Evolutionary conservation across 2,329 filamentous ascomycete species (phyloP).

Genomic region (Venturia nashicola): DNA sequence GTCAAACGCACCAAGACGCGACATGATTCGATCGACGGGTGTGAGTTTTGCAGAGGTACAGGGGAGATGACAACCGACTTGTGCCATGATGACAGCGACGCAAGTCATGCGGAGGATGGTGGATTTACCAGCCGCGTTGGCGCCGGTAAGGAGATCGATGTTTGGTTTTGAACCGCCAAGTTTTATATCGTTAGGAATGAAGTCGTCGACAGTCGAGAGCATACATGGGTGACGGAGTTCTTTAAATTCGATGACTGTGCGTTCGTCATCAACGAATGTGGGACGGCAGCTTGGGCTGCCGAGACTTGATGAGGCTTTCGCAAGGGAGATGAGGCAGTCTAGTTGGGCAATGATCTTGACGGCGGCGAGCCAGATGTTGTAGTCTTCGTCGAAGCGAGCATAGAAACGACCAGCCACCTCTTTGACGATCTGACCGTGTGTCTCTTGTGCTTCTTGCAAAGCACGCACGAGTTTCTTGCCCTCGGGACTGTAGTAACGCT

Average conservation of each 20-base stretch:
- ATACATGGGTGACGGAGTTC: conserved; percentile 95
- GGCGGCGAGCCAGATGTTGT: conserved; percentile 75
- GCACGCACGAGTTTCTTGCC: conserved; percentile 71
- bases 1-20: conserved; percentile 90
- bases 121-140: conserved; percentile 95
- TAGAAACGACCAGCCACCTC: conserved; percentile 78
- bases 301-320: conserved; percentile 72
- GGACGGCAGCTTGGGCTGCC: conserved; percentile 84
- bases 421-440: conserved; percentile 79
- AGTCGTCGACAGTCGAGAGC: conserved; percentile 76
- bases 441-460: conserved; percentile 89
- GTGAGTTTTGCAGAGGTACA: conserved; percentile 72
- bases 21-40: conserved; percentile 96
- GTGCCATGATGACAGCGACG: conserved; percentile 91
- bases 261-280: conserved; percentile 70
- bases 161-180: conserved; percentile 72
- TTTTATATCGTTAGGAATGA: conserved; percentile 89
- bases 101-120: conserved; percentile 94
- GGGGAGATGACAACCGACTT: conserved; percentile 88
- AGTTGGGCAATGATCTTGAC: conserved; percentile 83
- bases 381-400: conserved; percentile 76
- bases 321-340: conserved; percentile 87
- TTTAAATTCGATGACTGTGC: conserved; percentile 80
- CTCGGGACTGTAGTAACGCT: conserved; percentile 86
- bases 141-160: conserved; percentile 85